Percentiles rank a stretch among this genome's conserved stretches.
Conservation (phyloP, 352 stramenopile genomes). For the Phytophthora palmivora region DNA sequence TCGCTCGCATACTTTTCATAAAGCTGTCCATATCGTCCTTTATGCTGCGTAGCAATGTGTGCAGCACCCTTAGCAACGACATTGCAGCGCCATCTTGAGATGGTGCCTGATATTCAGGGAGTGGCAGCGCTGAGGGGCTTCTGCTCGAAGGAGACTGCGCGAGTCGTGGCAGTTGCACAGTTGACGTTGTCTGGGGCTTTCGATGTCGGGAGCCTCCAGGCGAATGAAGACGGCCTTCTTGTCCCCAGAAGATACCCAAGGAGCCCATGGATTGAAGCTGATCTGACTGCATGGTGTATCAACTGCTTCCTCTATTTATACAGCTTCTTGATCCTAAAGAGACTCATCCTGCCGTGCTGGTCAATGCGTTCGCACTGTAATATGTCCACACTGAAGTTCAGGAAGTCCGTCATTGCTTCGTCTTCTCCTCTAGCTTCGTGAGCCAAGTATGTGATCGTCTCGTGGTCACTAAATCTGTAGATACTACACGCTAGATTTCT, state of each 20-base stretch:
- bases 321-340: conserved; percentile 61
- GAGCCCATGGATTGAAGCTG: conserved; percentile 7
- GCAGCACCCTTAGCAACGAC: conserved; percentile 54
- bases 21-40: conserved; percentile 45
- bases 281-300: not conserved
- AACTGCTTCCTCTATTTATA: conserved; percentile 22
- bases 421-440: conserved; percentile 80
- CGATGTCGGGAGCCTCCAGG: not conserved
- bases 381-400: conserved; percentile 50
- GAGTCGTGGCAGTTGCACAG: conserved; percentile 12
- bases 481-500: conserved; percentile 78
- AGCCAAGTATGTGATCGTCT: conserved; percentile 73
- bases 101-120: not conserved
- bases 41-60: conserved; percentile 58
- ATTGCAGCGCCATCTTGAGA: conserved; percentile 20
- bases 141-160: conserved; percentile 6
- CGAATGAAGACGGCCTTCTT: not conserved
- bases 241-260: conserved; percentile 46
- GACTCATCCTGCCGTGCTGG: conserved; percentile 45
- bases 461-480: conserved; percentile 48
- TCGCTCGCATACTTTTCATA: conserved; percentile 30
- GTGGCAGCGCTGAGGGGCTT: not conserved
- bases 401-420: conserved; percentile 76
- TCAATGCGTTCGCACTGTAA: conserved; percentile 55
- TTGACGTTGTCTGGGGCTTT: not conserved